These are phyloP conservation scores for Linnemannia zychae DNA, from an alignment of 192 early-diverging fungal genomes.

Conservation along the genomic window DNA sequence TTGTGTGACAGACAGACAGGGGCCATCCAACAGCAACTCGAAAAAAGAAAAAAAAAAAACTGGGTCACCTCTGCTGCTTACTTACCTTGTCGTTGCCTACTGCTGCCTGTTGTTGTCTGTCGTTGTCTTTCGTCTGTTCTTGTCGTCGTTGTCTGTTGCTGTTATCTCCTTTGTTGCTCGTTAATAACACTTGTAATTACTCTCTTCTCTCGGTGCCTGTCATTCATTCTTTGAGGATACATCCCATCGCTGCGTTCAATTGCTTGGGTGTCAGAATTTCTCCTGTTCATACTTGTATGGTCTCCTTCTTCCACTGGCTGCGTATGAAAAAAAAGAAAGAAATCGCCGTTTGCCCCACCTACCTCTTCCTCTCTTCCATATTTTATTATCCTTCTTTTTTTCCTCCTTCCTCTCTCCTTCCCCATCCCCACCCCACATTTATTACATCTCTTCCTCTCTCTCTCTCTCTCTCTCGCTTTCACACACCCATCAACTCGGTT, in stretches of 20 bases:
- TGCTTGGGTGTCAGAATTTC: not conserved
- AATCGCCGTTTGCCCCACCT: conserved; percentile 6
- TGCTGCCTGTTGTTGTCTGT: not conserved
- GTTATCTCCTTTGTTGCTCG: not conserved
- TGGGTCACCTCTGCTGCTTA: not conserved
- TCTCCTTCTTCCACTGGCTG: not conserved
- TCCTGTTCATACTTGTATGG: not conserved
- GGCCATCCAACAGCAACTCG: not conserved
- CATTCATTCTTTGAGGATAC: not conserved
- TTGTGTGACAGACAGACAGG: not conserved
- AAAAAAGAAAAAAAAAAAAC: not conserved
- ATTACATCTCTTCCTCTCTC: not conserved
- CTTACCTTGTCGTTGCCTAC: not conserved
- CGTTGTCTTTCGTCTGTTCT: too few species aligned
- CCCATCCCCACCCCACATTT: not conserved
- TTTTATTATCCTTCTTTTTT: not conserved
- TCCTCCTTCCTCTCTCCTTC: not conserved
- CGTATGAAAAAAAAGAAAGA: not conserved
- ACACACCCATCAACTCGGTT: conserved; percentile 21
- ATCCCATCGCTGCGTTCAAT: not conserved
- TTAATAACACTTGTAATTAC: not conserved
- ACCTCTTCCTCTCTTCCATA: not conserved
- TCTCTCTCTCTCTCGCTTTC: conserved; percentile 16
- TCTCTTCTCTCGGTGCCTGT: not conserved
- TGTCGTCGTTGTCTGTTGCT: not conserved